A percentile compares a stretch with the other conserved stretches of the same genome.
These are phyloP conservation scores for Ziziphus jujuba DNA, from an alignment of 306 rosid genomes.

Conservation along the genomic window DNA sequence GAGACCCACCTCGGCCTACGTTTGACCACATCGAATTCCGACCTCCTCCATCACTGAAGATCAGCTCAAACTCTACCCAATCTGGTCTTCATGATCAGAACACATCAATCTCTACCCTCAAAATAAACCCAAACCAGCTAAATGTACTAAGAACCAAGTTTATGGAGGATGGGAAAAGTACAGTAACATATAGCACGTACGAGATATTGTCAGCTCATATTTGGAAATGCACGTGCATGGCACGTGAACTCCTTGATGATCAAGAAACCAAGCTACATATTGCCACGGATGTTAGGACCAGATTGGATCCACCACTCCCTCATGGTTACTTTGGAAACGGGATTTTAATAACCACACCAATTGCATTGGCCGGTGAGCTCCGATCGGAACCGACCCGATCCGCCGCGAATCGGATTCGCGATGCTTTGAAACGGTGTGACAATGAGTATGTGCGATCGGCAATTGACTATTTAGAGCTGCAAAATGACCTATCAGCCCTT, in stretches of 20 bases:
- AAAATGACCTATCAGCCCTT: constrained; percentile 64
- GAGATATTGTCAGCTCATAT: constrained; percentile 82
- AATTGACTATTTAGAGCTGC: constrained; percentile 63
- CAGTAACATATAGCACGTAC: constrained; percentile 58
- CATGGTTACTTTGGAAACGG: constrained; percentile 82
- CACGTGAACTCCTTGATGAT: constrained; percentile 60
- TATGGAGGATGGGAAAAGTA: constrained; percentile 56
- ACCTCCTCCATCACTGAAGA: constrained; percentile 64
- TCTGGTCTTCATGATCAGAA: constrained; percentile 20
- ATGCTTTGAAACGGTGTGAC: constrained; percentile 55
- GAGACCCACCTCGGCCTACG: constrained; percentile 64
- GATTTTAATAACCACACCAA: constrained; percentile 62
- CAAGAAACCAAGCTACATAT: constrained; percentile 68
- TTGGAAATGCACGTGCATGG: constrained; percentile 64
- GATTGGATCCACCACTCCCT: constrained; percentile 70
- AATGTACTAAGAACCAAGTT: constrained; percentile 56
- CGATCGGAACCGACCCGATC: constrained; percentile 71
- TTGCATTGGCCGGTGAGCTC: constrained; percentile 63
- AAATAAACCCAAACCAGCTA: constrained; percentile 55
- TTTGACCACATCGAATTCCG: constrained; percentile 11
- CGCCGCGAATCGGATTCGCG: constrained; percentile 68
- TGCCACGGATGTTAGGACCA: constrained; percentile 74
- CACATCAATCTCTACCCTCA: constrained; percentile 53
- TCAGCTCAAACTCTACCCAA: constrained; percentile 15
- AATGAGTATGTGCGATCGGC: constrained; percentile 74